phyloP scores from a whole-genome alignment of 2,329 filamentous ascomycete genomes.

The Pseudogymnoascus sp. region DNA sequence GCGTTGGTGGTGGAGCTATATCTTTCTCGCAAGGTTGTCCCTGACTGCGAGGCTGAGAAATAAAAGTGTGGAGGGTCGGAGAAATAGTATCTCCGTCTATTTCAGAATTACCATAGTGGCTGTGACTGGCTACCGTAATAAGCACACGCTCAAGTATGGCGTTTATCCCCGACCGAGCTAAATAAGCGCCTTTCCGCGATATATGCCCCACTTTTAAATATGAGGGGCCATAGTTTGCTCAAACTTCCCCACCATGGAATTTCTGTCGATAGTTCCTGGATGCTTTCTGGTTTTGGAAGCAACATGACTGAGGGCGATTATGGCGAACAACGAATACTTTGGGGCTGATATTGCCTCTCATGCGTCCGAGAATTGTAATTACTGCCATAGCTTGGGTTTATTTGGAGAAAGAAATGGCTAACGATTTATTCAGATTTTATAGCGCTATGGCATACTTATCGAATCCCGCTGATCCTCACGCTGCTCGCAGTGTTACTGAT shows the following conservation, averaged over 20 bases:
- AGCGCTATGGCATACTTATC: conserved; percentile 37
- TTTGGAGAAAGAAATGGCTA: neutral
- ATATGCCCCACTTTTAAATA: neutral
- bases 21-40: conserved; percentile 1
- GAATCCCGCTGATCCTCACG: conserved; percentile 35
- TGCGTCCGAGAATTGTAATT: neutral
- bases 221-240: conserved; percentile 4
- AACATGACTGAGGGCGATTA: neutral
- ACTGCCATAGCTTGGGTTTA: neutral
- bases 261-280: conserved; percentile 6
- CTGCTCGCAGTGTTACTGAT: conserved; percentile 30
- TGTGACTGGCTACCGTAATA: neutral
- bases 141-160: neutral
- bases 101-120: neutral
- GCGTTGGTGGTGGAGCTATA: neutral
- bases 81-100: neutral
- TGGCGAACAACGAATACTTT: neutral
- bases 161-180: neutral
- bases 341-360: conserved; percentile 2
- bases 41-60: conserved; percentile 3
- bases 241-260: conserved; percentile 8
- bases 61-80: neutral
- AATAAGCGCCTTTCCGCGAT: neutral
- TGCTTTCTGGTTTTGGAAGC: neutral
- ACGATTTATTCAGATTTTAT: conserved; percentile 19